Conservation (phyloP, 2,329 filamentous ascomycete genomes). For the Phyllosticta citriasiana region DNA sequence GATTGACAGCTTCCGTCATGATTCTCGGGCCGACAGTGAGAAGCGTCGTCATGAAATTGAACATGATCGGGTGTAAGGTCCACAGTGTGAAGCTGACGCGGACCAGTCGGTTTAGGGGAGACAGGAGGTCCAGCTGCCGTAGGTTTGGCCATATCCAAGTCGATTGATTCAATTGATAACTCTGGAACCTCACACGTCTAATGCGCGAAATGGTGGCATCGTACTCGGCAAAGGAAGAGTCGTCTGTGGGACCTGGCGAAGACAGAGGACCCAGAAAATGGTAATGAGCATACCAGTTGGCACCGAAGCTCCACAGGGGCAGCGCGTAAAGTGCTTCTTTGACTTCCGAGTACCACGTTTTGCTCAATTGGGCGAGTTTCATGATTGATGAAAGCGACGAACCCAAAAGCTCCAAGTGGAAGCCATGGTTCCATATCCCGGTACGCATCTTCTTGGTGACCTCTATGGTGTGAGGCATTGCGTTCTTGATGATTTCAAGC, state of each 20-base stretch:
- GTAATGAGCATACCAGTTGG: neutral
- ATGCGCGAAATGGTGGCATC: neutral
- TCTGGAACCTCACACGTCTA: neutral
- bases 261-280: neutral
- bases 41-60: too few relatives aligned
- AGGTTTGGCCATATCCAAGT: neutral
- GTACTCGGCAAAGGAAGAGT: neutral
- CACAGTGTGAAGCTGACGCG: too few relatives aligned
- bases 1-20: too few relatives aligned
- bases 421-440: neutral
- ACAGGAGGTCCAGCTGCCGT: neutral
- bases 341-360: neutral
- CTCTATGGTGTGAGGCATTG: neutral
- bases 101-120: too few relatives aligned
- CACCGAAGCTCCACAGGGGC: neutral
- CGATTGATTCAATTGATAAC: too few relatives aligned
- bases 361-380: neutral
- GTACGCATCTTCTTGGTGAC: neutral
- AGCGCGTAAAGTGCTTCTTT: neutral
- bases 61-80: too few relatives aligned
- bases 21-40: too few relatives aligned
- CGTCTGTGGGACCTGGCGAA: neutral
- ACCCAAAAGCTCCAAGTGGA: neutral
- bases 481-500: neutral
- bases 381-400: neutral